Evolutionary conservation across 768 basidiomycete species (phyloP).

Genomic region (Fistulinella prunicolor): DNA sequence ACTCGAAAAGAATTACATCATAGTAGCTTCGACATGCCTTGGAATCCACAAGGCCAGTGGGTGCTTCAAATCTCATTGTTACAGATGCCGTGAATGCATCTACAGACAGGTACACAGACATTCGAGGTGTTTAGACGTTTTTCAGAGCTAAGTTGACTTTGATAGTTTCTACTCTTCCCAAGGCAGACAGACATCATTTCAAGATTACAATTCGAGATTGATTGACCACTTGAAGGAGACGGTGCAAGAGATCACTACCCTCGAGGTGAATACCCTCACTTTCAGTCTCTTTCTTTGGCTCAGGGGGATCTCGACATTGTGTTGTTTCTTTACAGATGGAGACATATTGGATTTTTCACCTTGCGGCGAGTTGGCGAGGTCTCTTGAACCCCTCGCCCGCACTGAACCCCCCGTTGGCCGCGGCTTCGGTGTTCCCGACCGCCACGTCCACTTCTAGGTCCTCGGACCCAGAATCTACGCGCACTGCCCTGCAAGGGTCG

Average conservation of each 20-base stretch:
- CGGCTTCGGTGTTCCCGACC: conserved; percentile 40
- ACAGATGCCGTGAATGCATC: conserved; percentile 63
- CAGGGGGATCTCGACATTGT: neutral
- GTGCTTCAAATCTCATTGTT: conserved; percentile 38
- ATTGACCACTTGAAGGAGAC: conserved; percentile 51
- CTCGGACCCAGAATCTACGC: conserved; percentile 7
- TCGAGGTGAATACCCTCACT: conserved; percentile 51
- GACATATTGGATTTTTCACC: conserved; percentile 77
- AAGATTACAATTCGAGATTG: conserved; percentile 65
- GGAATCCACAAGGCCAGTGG: conserved; percentile 42
- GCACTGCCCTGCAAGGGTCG: conserved; percentile 1
- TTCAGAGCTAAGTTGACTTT: conserved; percentile 5
- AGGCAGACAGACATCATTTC: conserved; percentile 78
- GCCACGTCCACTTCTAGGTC: neutral
- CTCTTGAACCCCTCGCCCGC: conserved; percentile 23
- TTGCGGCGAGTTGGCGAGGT: conserved; percentile 66
- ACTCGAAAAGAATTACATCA: conserved; percentile 1
- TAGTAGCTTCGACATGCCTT: conserved; percentile 47
- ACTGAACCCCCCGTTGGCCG: conserved; percentile 42
- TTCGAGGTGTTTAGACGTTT: neutral
- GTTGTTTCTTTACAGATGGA: conserved; percentile 61
- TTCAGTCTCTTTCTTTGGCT: neutral
- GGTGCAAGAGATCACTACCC: conserved; percentile 55
- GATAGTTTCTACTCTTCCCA: conserved; percentile 83
- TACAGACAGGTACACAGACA: conserved; percentile 60